Percentiles rank a stretch among this genome's conserved stretches.
These are phyloP conservation scores for Cenchrus fungigraminus DNA, from an alignment of 176 grass and related monocot species.

Conservation along the genomic window DNA sequence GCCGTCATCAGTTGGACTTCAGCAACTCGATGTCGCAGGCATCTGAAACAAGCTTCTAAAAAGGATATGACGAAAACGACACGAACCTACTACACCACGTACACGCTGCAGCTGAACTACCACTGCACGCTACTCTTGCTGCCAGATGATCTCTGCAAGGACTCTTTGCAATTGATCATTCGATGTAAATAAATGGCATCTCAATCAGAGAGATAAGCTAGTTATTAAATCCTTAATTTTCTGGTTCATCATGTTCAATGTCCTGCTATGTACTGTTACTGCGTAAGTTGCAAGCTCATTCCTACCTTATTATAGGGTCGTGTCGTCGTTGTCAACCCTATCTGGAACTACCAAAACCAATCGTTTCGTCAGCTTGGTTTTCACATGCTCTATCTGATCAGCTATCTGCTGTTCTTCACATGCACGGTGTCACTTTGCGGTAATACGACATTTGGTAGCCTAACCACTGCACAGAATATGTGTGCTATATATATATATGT, in stretches of 20 bases:
- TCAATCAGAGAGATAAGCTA: background rate
- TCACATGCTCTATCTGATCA: background rate
- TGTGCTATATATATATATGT: no score
- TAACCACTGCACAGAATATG: background rate
- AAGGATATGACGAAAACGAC: slow-evolving; percentile 35
- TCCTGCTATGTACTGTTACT: background rate
- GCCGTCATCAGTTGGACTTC: background rate
- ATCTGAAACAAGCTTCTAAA: background rate
- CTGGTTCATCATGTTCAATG: background rate
- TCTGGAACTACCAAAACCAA: slow-evolving; percentile 29
- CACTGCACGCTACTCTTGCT: background rate
- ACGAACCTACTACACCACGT: slow-evolving; percentile 16
- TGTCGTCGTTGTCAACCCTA: slow-evolving; percentile 9
- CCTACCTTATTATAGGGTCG: background rate
- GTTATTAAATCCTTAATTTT: background rate
- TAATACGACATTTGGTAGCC: slow-evolving; percentile 13
- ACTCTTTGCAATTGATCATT: background rate
- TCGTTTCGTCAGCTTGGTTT: background rate
- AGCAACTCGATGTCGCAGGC: background rate
- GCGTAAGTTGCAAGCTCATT: background rate
- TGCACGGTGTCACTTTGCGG: background rate
- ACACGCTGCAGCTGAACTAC: slow-evolving; percentile 22
- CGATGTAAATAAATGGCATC: background rate
- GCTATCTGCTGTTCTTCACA: background rate
- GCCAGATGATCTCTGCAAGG: background rate